Evolutionary conservation across 1,139 yeast genomes (phyloP).

Genomic region (Pichia cactophila): DNA sequence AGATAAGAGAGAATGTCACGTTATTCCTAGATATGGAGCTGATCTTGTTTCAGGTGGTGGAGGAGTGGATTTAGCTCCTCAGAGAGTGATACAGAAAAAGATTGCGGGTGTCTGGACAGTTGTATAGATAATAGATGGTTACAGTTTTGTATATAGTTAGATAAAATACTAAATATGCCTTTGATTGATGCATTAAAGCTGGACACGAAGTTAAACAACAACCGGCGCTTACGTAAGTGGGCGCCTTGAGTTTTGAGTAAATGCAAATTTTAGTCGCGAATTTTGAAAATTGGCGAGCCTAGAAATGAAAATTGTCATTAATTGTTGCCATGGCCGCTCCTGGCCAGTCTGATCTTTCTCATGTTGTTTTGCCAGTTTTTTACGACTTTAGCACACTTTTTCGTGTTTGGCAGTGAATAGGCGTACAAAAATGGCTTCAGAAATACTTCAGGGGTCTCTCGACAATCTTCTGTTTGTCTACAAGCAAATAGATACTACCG

Average conservation of each 20-base stretch:
- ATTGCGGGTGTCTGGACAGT: conserved; percentile 54
- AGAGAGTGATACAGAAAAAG: conserved; percentile 67
- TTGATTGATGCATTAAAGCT: no score
- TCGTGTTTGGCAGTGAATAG: background rate
- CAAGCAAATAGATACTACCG: conserved; percentile 6
- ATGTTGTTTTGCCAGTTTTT: background rate
- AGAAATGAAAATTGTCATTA: no score
- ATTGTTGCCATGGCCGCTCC: no score
- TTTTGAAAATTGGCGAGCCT: no score
- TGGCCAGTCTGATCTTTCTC: no score
- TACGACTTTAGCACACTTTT: background rate
- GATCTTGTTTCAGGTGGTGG: conserved; percentile 64
- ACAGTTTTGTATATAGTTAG: background rate
- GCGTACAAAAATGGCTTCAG: background rate
- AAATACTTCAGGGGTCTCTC: conserved; percentile 2
- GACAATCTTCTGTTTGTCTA: conserved; percentile 8
- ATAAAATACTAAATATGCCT: no score
- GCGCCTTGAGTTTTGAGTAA: no score
- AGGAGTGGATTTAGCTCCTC: conserved; percentile 90
- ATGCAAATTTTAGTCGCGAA: no score
- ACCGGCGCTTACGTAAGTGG: no score
- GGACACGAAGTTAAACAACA: no score
- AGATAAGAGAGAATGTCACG: conserved; percentile 76
- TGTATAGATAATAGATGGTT: conserved; percentile 19
- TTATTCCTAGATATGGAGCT: conserved; percentile 86